These are phyloP conservation scores for Avena eriantha DNA, from an alignment of 176 grass and related monocot species.

Conservation along the genomic window DNA sequence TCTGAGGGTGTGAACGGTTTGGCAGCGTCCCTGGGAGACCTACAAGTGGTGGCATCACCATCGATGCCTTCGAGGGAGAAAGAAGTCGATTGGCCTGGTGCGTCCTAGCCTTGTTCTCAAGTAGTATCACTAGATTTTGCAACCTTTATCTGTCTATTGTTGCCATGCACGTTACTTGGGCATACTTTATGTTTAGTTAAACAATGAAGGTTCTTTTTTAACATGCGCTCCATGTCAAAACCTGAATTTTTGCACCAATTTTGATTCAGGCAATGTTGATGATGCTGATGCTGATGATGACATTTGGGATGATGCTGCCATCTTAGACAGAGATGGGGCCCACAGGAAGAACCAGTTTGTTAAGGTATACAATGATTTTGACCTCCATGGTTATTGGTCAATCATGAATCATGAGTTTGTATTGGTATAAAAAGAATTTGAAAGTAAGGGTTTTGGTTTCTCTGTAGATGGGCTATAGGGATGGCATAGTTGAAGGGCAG, in stretches of 20 bases:
- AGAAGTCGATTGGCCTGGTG: constrained; percentile 26
- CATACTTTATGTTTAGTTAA: neutral
- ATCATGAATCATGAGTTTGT: neutral
- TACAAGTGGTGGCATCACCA: constrained; percentile 25
- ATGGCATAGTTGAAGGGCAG: constrained; percentile 76
- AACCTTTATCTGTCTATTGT: neutral
- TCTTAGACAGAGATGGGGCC: constrained; percentile 71
- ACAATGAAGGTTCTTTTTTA: neutral
- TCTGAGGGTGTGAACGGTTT: neutral
- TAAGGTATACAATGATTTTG: constrained; percentile 52
- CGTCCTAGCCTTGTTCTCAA: constrained; percentile 8
- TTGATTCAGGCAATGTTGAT: constrained; percentile 12
- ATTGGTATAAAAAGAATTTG: neutral
- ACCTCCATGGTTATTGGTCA: neutral
- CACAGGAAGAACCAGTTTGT: constrained; percentile 64
- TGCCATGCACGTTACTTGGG: neutral
- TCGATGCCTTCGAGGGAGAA: neutral
- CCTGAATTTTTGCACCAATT: constrained; percentile 13
- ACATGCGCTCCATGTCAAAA: constrained; percentile 3
- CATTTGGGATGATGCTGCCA: constrained; percentile 30
- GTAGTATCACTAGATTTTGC: neutral
- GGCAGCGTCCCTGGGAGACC: neutral
- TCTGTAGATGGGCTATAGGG: constrained; percentile 86
- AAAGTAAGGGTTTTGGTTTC: constrained; percentile 28
- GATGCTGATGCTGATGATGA: constrained; percentile 33